A percentile compares a stretch with the other conserved stretches of the same genome.
phyloP scores from a whole-genome alignment of 345 rosid genomes.

The Bruguiera parviflora region DNA sequence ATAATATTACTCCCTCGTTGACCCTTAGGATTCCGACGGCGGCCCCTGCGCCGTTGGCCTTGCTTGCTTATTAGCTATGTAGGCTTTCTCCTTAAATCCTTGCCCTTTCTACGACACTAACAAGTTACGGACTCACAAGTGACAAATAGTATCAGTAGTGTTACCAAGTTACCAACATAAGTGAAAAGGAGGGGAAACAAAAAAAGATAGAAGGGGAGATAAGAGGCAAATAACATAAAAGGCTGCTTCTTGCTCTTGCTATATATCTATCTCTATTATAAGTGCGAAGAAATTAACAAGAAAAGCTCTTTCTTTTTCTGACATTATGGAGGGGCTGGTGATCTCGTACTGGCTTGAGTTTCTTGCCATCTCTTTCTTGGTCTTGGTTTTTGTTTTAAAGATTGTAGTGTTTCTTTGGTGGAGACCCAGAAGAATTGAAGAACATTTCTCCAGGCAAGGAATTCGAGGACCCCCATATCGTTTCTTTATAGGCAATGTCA shows the following conservation, averaged over 20 bases:
- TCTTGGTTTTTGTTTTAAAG: constrained; percentile 42
- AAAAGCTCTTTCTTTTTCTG: background rate
- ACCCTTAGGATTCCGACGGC: constrained; percentile 87
- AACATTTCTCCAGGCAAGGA: constrained; percentile 92
- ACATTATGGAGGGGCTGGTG: constrained; percentile 11
- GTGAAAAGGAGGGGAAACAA: constrained; percentile 25
- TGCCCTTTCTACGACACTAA: no score
- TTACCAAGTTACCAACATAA: constrained; percentile 29
- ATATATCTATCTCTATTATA: constrained; percentile 5
- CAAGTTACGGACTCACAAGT: no score
- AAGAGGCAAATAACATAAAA: background rate
- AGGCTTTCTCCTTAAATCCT: constrained; percentile 1
- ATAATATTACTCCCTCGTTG: constrained; percentile 48
- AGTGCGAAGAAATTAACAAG: no score
- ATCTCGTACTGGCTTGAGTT: constrained; percentile 45
- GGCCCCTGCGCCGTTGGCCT: constrained; percentile 98
- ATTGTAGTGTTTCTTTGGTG: constrained; percentile 71
- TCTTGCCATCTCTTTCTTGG: constrained; percentile 28
- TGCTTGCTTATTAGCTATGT: constrained; percentile 19
- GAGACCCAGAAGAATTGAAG: constrained; percentile 85
- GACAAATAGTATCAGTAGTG: constrained; percentile 14
- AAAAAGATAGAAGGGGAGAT: background rate
- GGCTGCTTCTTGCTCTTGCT: no score
- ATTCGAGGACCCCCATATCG: constrained; percentile 96
- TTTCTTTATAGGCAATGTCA: constrained; percentile 91